Evolutionary conservation across 306 rosid species (phyloP), one percentile per base, ranked within the genome.

Genomic region (Myrica gale): DNA sequence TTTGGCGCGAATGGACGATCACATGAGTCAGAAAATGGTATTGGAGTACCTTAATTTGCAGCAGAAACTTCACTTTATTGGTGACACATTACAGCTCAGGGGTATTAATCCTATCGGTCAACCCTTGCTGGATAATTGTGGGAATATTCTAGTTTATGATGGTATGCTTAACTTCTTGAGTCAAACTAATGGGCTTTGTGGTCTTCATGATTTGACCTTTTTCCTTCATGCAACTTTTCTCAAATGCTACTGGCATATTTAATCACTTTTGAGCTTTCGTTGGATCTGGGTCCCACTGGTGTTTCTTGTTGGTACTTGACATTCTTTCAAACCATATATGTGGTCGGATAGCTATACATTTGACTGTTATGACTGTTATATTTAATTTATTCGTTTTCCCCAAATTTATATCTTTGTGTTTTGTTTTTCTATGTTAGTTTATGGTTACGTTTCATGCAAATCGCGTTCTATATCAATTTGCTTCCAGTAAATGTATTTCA

Each of bases 31-130:
- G 63, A 47, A 1, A 48, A 50, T 50, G 58, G 51, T 46, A 72
- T 70, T 47, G 12, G 19, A 61, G 9, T 72, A 6, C 68, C 46
- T 44, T 53, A 57, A 9, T 71, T 72, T 41, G 79, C 52, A 45
- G 88, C 89, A 7, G 85, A 84, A 2, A 37, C 85, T 93, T 65
- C 81, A 74, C 69, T 89, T 95, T 80, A 48, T 95, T 19, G 98
- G 97, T 37, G 87, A 97, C 32, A 88, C 91, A 65, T 83, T 95
- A 76, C 97, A 95, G 83, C 96, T 92, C 42, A 79, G 98, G 74
- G 98, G 98, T 68, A 71, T 76, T 41, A 68, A 46, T 62, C 89
- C 88, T 6, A 81, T 89, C 44, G 75, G 88, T 84, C 98, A 95
- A 88, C 98, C 98, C 11, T 72, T 92, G 66, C 68, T 83, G 6